Evolutionary conservation across 805 yeast species (phyloP).

Genomic region (Wickerhamomyces chambardii): DNA sequence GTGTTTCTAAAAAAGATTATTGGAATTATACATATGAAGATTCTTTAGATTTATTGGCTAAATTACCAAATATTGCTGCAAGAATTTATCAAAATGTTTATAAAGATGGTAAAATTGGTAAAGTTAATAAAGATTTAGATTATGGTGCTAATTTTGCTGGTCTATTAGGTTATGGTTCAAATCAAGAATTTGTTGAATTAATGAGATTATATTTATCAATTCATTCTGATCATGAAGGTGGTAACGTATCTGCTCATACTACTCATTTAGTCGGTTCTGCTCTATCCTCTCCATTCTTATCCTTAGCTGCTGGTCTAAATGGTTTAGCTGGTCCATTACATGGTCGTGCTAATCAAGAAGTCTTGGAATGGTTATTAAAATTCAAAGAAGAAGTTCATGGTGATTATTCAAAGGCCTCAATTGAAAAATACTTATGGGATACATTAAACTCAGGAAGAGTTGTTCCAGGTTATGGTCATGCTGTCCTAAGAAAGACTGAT

Average conservation of each 20-base stretch:
- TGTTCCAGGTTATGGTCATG: conserved; percentile 86
- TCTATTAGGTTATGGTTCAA: conserved; percentile 47
- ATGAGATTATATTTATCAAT: conserved; percentile 76
- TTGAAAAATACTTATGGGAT: conserved; percentile 63
- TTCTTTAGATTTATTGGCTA: conserved; percentile 58
- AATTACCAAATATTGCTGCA: conserved; percentile 68
- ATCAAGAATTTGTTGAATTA: conserved; percentile 54
- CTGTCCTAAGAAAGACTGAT: conserved; percentile 76
- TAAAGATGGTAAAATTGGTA: conserved; percentile 46
- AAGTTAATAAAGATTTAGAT: conserved; percentile 45
- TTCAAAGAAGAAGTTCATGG: conserved; percentile 41
- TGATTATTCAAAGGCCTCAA: conserved; percentile 29
- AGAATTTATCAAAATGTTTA: conserved; percentile 60
- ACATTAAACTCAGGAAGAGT: conserved; percentile 67
- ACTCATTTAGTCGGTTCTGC: conserved; percentile 84
- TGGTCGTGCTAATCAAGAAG: conserved; percentile 84
- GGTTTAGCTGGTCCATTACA: conserved; percentile 86
- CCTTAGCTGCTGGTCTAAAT: conserved; percentile 70
- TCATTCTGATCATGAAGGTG: conserved; percentile 89
- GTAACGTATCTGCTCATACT: conserved; percentile 82
- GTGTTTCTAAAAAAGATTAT: conserved; percentile 59
- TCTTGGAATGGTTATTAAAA: conserved; percentile 60
- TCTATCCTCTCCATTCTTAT: conserved; percentile 65
- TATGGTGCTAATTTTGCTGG: conserved; percentile 68
- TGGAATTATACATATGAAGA: conserved; percentile 77